Percentiles rank a stretch among this genome's conserved stretches.
Conservation (phyloP, 2,329 filamentous ascomycete species). For the Cadophora luteo-olivacea region DNA sequence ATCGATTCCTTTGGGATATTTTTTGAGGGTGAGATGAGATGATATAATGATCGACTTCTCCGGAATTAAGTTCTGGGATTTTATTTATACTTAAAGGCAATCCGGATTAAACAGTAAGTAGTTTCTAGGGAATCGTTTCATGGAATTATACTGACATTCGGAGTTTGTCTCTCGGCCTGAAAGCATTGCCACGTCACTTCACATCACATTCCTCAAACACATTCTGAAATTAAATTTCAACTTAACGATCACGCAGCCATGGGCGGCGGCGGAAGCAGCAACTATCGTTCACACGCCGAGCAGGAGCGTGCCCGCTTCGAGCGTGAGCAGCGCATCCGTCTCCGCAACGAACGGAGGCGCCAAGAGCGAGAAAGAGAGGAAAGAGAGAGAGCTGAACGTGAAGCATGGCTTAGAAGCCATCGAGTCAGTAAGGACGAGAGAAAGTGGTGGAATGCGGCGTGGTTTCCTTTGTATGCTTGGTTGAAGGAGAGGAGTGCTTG, state of each 20-base stretch:
- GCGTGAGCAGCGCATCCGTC: not conserved
- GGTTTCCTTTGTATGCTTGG: constrained; percentile 6
- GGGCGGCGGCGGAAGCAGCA: constrained; percentile 1
- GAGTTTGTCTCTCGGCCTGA: not conserved
- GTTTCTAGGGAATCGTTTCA: not conserved
- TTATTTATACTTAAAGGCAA: too few species aligned
- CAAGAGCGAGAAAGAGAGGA: not conserved
- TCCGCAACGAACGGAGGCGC: not conserved
- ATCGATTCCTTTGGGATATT: not conserved
- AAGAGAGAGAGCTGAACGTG: not conserved
- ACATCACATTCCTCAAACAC: not conserved
- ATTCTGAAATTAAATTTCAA: too few species aligned
- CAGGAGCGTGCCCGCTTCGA: not conserved
- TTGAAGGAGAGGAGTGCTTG: constrained; percentile 9
- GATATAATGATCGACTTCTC: not conserved
- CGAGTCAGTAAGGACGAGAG: not conserved
- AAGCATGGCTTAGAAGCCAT: constrained; percentile 6
- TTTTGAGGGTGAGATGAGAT: not conserved
- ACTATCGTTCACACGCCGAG: not conserved
- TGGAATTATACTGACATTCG: not conserved
- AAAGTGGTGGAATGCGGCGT: not conserved
- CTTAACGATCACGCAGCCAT: not conserved
- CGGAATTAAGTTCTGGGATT: too few species aligned
- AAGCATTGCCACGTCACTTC: not conserved
- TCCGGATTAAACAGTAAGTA: not conserved